A percentile compares a stretch with the other conserved stretches of the same genome.
Evolutionary conservation across 495 filamentous ascomycete genomes (phyloP).

Genomic region (Aspergillus coremiiformis): DNA sequence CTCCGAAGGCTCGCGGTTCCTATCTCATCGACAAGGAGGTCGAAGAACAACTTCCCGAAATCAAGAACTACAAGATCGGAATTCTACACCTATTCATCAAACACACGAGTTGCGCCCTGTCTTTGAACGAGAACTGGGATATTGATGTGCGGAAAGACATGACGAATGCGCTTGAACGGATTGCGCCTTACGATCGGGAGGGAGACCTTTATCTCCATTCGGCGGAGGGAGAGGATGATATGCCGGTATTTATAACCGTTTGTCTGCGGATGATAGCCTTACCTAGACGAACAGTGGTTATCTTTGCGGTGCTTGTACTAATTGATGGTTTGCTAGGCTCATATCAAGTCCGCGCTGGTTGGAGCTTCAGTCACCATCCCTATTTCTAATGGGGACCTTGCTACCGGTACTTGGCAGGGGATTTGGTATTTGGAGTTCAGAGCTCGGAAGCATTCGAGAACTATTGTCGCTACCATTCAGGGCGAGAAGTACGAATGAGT

Average conservation of each 20-base stretch:
- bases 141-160: slow-evolving; percentile 74
- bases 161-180: slow-evolving; percentile 85
- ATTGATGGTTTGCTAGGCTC: slow-evolving; percentile 46
- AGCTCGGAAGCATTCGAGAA: slow-evolving; percentile 62
- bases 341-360: slow-evolving; percentile 85
- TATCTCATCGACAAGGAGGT: slow-evolving; percentile 84
- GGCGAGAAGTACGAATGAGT: slow-evolving; percentile 64
- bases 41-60: slow-evolving; percentile 59
- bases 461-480: slow-evolving; percentile 88
- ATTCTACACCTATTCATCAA: slow-evolving; percentile 84
- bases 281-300: not conserved
- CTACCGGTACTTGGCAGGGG: slow-evolving; percentile 65
- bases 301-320: not conserved
- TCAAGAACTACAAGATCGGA: slow-evolving; percentile 73
- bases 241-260: slow-evolving; percentile 51
- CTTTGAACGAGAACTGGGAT: slow-evolving; percentile 94
- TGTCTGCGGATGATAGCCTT: not conserved
- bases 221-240: slow-evolving; percentile 86
- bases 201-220: slow-evolving; percentile 75
- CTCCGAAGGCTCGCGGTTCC: slow-evolving; percentile 64
- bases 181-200: slow-evolving; percentile 71
- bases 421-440: slow-evolving; percentile 96
- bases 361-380: slow-evolving; percentile 85
- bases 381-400: slow-evolving; percentile 75
- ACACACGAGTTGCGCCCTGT: slow-evolving; percentile 81